Conservation (phyloP, 306 rosid genomes). For the Dalbergia cultrata region DNA sequence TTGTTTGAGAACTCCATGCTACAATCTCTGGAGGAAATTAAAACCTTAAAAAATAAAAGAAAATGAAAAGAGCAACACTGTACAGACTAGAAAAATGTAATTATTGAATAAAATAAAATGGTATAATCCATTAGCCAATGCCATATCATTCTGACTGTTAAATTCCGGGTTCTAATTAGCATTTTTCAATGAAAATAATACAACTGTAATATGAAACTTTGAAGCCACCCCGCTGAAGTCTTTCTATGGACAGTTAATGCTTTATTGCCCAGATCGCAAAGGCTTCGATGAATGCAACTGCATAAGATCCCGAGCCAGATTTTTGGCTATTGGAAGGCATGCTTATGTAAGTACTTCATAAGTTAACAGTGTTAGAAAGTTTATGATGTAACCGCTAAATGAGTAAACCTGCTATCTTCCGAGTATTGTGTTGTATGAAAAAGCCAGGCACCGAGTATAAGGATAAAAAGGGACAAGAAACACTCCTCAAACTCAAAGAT, state of each 20-base stretch:
- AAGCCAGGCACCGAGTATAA: background rate
- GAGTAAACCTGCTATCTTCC: background rate
- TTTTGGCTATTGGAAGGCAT: background rate
- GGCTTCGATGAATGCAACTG: background rate
- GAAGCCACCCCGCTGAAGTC: background rate
- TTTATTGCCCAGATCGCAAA: background rate
- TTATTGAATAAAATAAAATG: too few species aligned
- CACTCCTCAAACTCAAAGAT: slow-evolving; percentile 8
- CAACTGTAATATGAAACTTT: background rate
- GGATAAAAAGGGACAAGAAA: background rate
- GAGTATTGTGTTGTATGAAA: background rate
- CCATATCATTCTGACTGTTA: too few species aligned
- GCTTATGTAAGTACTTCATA: background rate
- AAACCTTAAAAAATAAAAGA: too few species aligned
- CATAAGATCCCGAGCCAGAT: slow-evolving; percentile 9
- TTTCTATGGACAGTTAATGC: background rate
- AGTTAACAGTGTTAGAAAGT: background rate
- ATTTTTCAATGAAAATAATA: background rate
- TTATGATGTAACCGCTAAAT: background rate
- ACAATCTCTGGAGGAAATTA: background rate
- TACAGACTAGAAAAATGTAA: too few species aligned
- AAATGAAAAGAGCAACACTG: too few species aligned
- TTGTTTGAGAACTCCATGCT: background rate
- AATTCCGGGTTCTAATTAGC: background rate
- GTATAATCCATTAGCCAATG: too few species aligned